Evolutionary conservation across 139 green algal genomes (phyloP).

Genomic region (Nannochloris sp.): DNA sequence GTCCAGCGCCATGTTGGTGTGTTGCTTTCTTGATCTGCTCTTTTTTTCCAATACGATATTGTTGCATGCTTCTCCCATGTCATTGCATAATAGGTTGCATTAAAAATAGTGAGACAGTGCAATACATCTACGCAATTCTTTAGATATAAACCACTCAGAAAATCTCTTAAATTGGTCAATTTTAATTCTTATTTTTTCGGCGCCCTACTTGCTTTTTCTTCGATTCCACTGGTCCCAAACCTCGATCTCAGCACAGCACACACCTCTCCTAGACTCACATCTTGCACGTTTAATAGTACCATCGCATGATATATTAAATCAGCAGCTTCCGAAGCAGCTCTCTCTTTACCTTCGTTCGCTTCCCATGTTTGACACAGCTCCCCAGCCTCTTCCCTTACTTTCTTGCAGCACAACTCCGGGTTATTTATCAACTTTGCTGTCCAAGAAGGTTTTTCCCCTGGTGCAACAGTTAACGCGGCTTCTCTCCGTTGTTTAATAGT

Average conservation of each 20-base stretch:
- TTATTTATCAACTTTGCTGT: conserved; percentile 80
- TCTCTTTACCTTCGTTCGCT: conserved; percentile 69
- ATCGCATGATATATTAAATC: conserved; percentile 98
- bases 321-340: conserved; percentile 82
- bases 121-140: no score
- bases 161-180: no score
- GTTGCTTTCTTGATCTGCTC: neutral
- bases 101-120: neutral
- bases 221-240: conserved; percentile 75
- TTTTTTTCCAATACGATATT: neutral
- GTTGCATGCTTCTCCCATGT: neutral
- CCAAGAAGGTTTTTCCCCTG: conserved; percentile 86
- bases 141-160: no score
- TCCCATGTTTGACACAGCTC: conserved; percentile 93
- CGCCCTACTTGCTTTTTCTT: conserved; percentile 77
- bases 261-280: conserved; percentile 77
- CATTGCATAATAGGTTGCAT: neutral
- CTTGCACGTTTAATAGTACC: conserved; percentile 83
- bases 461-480: conserved; percentile 14
- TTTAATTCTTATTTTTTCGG: conserved; percentile 34
- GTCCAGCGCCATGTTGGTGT: no score
- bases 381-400: conserved; percentile 89
- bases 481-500: conserved; percentile 69
- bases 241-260: conserved; percentile 60
- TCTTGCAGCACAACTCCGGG: conserved; percentile 85